Evolutionary conservation across 768 basidiomycete species (phyloP), one percentile per base, ranked within the genome.

Genomic region (Amanita rimosa): DNA sequence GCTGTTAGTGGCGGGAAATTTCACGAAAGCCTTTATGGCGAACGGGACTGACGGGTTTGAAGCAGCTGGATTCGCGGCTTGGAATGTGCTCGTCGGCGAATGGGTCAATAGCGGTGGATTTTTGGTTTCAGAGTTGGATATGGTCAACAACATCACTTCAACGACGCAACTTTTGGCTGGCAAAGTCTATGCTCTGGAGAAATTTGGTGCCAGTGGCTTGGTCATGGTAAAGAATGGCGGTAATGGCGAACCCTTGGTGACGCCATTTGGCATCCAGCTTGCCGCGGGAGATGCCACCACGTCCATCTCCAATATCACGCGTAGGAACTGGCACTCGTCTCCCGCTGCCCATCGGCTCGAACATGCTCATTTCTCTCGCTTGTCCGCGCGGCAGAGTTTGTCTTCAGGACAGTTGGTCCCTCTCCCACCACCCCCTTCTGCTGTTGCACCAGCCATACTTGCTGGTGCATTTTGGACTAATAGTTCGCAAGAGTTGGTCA

Each of bases 391-490:
- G 52, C 85, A 85, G 62, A 58, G 69, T n/a, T 53, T 62, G 37
- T 53, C 64, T 1, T 48, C 50, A 40, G 36, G 50, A 21, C 63
- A 68, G 26, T 59, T 76, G 6, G 54, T 72, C 1, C 63, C 75
- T 1, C 73, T 89, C n/a, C 83, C 87, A 13, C 48, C 75, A 13
- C 38, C 67, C 1, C 69, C 77, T 24, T 64, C 78, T 8, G 71
- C 80, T 1, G 67, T 75, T 1, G 86, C 90, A 1, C 90, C 92
- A 0, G 81, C 89, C 14, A 79, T 97, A 52, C 71, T 96, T 48
- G 76, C 89, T 0, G 95, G 90, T 27, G 76, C 78, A 2, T 97
- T 92, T 69, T 97, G 90, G 89, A 85, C 78, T 6, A 96, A 97
- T 59, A 71, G 70, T 33, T 75, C 83, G 1, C 79, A 75, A 39